Percentiles rank a stretch among this genome's conserved stretches.
phyloP scores from a whole-genome alignment of 495 filamentous ascomycete genomes.

The Penicillium crystallinum region DNA sequence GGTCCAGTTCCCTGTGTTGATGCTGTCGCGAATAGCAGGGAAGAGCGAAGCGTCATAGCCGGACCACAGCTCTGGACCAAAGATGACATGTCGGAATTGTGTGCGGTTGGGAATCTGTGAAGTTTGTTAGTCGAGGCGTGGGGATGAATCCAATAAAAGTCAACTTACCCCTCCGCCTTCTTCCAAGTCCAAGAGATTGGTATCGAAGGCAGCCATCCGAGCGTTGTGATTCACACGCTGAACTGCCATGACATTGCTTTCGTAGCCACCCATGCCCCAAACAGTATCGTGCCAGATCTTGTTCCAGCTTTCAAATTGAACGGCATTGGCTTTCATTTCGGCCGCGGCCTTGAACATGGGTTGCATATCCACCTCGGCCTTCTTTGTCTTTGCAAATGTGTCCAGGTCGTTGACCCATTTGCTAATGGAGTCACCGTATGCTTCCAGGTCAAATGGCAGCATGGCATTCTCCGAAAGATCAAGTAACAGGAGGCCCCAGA shows the following conservation, averaged over 20 bases:
- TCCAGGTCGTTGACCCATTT: conserved; percentile 63
- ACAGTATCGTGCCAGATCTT: conserved; percentile 64
- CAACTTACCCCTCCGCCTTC: conserved; percentile 61
- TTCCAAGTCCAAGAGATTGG: conserved; percentile 70
- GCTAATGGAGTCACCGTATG: conserved; percentile 61
- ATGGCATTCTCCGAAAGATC: conserved; percentile 77
- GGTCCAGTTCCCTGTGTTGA: conserved; percentile 66
- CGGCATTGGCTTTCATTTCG: conserved; percentile 53
- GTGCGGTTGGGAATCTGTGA: conserved; percentile 74
- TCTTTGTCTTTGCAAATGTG: conserved; percentile 54
- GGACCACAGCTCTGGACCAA: conserved; percentile 76
- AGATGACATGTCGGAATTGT: conserved; percentile 92
- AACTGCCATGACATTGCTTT: conserved; percentile 58
- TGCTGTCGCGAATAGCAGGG: conserved; percentile 77
- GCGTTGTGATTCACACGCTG: conserved; percentile 64
- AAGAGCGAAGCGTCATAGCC: conserved; percentile 73
- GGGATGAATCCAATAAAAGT: neutral
- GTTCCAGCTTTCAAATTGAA: conserved; percentile 68
- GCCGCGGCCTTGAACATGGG: conserved; percentile 56
- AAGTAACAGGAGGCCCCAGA: conserved; percentile 77
- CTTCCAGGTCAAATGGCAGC: conserved; percentile 75
- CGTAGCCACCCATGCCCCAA: conserved; percentile 61
- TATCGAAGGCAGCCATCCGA: conserved; percentile 75
- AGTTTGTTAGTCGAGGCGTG: conserved; percentile 8
- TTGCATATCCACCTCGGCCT: conserved; percentile 47